Evolutionary conservation across 768 basidiomycete species (phyloP), one percentile per base, ranked within the genome.

Genomic region (Trametes punicea): DNA sequence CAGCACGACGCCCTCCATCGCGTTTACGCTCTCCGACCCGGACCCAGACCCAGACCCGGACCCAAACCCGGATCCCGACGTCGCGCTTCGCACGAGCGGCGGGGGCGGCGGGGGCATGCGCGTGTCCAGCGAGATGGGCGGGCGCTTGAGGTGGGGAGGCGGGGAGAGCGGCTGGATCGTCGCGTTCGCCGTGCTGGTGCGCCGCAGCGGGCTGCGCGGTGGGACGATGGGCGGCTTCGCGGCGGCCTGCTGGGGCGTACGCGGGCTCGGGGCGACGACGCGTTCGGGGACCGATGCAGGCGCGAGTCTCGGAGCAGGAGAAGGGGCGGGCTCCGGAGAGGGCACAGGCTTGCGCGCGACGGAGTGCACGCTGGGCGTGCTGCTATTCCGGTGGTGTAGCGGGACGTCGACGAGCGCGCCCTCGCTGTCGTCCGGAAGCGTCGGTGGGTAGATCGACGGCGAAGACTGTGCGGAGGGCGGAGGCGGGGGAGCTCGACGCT

Each of bases 201-300:
- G 46, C 18, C 59, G 49, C 23, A 62, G 49, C 33, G 62, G 59
- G 61, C 56, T 62, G 40, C 65, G 65, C 4, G 61, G 65, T 0
- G 62, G 61, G 25, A 61, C 26, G 31, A 58, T 46, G 20, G 59
- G 59, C 39, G 54, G 48, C 30, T 45, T 27, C 40, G 40, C 40
- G 16, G 60, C 25, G 34, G 59, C 21, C 39, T 39, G 29, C 26
- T 27, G 18, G 40, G 58, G 58, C 27, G 53, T 49, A 44, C 47
- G 52, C 5, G 52, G 34, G 10, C 42, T 55, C 9, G 58, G 58
- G 6, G 58, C 34, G 10, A 30, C 41, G 41, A 59, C 42, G 31
- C 31, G 31, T 13, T 31, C 31, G 16, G 47, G 40, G 10, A 33
- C 23, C n/a, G 29, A 21, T 6, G 41, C 27, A 11, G 39, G n/a